A percentile compares a stretch with the other conserved stretches of the same genome.
These are phyloP conservation scores for Tetrastigma voinierianum DNA, from an alignment of 164 flowering plant genomes.

Conservation along the genomic window DNA sequence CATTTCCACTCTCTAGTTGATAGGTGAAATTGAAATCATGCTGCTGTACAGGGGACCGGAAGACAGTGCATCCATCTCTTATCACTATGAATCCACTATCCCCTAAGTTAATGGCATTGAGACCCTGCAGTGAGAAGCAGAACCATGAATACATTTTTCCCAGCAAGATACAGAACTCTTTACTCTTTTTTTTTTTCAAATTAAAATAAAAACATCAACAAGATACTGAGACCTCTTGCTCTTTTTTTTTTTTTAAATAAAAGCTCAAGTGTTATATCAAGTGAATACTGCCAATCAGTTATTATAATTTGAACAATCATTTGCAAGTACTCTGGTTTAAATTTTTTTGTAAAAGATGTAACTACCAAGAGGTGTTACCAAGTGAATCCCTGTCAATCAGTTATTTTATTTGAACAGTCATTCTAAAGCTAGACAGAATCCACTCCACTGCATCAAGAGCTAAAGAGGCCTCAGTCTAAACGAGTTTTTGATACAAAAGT, in stretches of 20 bases:
- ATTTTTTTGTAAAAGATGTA: neutral
- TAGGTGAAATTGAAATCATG: conserved; percentile 92
- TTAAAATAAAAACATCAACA: no score
- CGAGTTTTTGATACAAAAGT: no score
- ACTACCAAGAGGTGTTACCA: neutral
- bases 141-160: neutral
- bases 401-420: neutral
- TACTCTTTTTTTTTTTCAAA: no score
- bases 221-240: no score
- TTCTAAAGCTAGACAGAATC: no score
- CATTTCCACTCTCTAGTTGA: conserved; percentile 76
- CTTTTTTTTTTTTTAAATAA: no score
- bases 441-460: no score
- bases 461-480: no score
- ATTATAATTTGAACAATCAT: no score
- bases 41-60: conserved; percentile 88
- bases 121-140: conserved; percentile 48
- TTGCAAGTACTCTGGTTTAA: neutral
- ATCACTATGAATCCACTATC: conserved; percentile 94
- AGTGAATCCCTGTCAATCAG: neutral
- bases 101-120: conserved; percentile 87
- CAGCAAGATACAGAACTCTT: neutral
- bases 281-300: no score
- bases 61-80: conserved; percentile 86
- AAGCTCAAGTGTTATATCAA: no score